A percentile compares a stretch with the other conserved stretches of the same genome.
Conservation (phyloP, 2,329 filamentous ascomycete species). For the Corinectria fuckeliana region DNA sequence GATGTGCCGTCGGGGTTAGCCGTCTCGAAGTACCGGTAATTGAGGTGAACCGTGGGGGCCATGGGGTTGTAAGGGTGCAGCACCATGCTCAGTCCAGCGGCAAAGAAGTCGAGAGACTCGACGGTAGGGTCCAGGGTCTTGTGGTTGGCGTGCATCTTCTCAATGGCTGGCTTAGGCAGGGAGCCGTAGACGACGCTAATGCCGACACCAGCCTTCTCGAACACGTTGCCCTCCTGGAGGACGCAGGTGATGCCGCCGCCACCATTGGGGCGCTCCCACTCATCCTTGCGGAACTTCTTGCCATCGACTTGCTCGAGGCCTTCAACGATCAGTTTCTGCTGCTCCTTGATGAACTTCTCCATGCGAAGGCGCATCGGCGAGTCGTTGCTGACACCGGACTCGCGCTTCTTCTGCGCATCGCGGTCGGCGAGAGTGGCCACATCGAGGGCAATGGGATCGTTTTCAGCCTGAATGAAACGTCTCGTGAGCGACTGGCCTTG, state of each 20-base stretch:
- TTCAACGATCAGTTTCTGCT: slow-evolving; percentile 86
- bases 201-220: slow-evolving; percentile 97
- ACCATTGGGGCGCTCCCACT: slow-evolving; percentile 86
- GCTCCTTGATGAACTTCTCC: slow-evolving; percentile 94
- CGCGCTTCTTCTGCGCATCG: slow-evolving; percentile 81
- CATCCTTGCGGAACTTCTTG: slow-evolving; percentile 79
- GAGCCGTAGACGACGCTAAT: slow-evolving; percentile 94
- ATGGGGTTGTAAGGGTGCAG: slow-evolving; percentile 94
- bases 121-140: slow-evolving; percentile 82
- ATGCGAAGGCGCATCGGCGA: slow-evolving; percentile 98
- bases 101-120: slow-evolving; percentile 92
- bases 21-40: slow-evolving; percentile 99
- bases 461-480: slow-evolving; percentile 45
- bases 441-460: slow-evolving; percentile 60
- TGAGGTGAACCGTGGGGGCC: slow-evolving; percentile 96
- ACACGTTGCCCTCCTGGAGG: slow-evolving; percentile 93
- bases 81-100: slow-evolving; percentile 89
- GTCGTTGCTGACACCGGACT: slow-evolving; percentile 67
- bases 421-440: slow-evolving; percentile 79
- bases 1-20: slow-evolving; percentile 80
- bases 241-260: slow-evolving; percentile 95
- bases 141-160: slow-evolving; percentile 94
- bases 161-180: slow-evolving; percentile 84
- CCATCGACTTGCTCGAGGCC: slow-evolving; percentile 87
- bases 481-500: slow-evolving; percentile 24